Base-by-base conservation (phyloP, 371 early-diverging fungal species). In the Mucor circinelloides region DNA sequence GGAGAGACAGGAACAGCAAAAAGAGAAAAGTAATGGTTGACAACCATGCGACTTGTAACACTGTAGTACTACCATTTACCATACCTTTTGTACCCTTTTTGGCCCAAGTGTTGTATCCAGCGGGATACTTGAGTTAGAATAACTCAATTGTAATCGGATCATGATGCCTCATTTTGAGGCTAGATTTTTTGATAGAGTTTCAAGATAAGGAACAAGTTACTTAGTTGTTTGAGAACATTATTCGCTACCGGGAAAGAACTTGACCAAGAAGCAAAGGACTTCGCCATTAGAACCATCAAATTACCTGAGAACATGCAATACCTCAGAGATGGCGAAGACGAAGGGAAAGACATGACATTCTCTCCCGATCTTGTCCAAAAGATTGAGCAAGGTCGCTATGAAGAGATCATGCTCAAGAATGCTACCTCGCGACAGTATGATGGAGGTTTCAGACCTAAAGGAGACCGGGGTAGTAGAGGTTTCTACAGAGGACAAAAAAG, bases 291-390 rank as follows among this genome's bases (percentile, higher is more conserved):
- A 54, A 63, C 64, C 3, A 48, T 68, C 21, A 62, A 50, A 25
- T 15, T 70, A 13, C 70, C 65, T 3, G 30, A 40, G 15, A 70
- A 57, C 25, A 31, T 70, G 27, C 60, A 70, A 58, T 65, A 70
- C 38, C 50, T 65, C 60, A 58, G 70, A 64, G 44, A 44, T 42
- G 21, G 46, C 31, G 28, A 54, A 59, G 9, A 38, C 42, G 19
- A 32, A 50, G 15, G 34, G 12, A 17, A 68, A 62, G 36, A 21
- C 48, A 62, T 42, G 62, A 8, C 42, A 15, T 42, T 42, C 42
- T 2, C 42, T 42, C 42, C 42, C 38, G 63, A 62, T 0, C 46
- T 61, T 57, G 30, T 34, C 2, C 31, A 63, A 27, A 54, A 60
- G 9, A 57, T 68, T 62, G 17, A 62, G 31, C 36, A 40, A 12